A percentile compares a stretch with the other conserved stretches of the same genome.
These are phyloP conservation scores for Dendryphion nanum DNA, from an alignment of 2,329 filamentous ascomycete genomes.

Conservation along the genomic window DNA sequence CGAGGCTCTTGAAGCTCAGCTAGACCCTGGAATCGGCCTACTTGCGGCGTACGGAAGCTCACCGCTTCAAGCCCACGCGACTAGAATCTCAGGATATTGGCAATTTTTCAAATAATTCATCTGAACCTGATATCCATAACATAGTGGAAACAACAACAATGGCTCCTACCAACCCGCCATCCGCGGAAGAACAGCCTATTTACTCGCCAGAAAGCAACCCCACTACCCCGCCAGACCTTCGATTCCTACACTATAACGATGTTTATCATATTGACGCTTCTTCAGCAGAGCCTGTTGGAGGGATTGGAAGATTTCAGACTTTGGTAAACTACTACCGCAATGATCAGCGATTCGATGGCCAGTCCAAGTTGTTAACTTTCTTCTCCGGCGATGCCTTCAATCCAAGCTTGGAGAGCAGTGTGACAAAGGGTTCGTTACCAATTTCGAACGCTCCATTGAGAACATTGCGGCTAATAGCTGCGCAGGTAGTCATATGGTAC, in stretches of 20 bases:
- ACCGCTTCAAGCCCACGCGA: slow-evolving; percentile 18
- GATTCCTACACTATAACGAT: slow-evolving; percentile 90
- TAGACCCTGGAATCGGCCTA: slow-evolving; percentile 25
- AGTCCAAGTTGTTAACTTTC: slow-evolving; percentile 69
- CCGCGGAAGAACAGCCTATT: slow-evolving; percentile 37
- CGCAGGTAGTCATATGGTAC: slow-evolving; percentile 78
- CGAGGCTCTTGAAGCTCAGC: slow-evolving; percentile 10
- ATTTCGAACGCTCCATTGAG: background rate
- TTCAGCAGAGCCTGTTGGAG: slow-evolving; percentile 80
- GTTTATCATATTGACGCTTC: slow-evolving; percentile 82
- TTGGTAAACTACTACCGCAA: slow-evolving; percentile 72
- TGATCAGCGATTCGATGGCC: slow-evolving; percentile 58
- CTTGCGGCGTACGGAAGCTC: slow-evolving; percentile 11
- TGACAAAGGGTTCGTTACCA: slow-evolving; percentile 78
- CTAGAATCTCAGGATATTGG: too few species aligned
- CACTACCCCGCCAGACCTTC: slow-evolving; percentile 63
- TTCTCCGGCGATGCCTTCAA: slow-evolving; percentile 95
- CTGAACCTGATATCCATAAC: too few species aligned
- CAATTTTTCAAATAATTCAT: too few species aligned
- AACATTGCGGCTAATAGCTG: background rate
- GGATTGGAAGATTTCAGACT: slow-evolving; percentile 76
- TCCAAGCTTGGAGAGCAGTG: slow-evolving; percentile 80
- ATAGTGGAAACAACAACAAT: slow-evolving; percentile 19
- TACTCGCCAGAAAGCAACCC: slow-evolving; percentile 45
- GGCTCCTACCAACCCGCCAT: slow-evolving; percentile 16